phyloP scores from a whole-genome alignment of 1,284 basidiomycete genomes.

The Sanguinoderma infundibulare region DNA sequence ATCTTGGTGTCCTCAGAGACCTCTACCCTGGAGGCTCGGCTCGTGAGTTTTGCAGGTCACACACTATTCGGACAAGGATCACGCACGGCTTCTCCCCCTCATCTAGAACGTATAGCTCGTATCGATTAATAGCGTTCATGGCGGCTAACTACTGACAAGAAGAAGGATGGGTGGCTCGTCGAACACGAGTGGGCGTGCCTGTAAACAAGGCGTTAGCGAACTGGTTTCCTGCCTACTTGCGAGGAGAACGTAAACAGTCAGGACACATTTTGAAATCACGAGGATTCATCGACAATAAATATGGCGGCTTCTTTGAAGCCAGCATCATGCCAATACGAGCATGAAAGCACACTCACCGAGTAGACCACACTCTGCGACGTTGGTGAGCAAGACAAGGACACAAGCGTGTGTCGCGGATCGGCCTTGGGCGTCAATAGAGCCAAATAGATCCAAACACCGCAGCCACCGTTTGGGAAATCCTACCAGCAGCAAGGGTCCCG shows the following conservation, averaged over 20 bases:
- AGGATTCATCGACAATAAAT: conserved; percentile 76
- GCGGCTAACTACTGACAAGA: conserved; percentile 20
- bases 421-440: conserved; percentile 34
- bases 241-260: conserved; percentile 31
- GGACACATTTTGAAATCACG: conserved; percentile 55
- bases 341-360: conserved; percentile 24
- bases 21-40: conserved; percentile 71
- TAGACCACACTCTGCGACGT: conserved; percentile 4
- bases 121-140: conserved; percentile 95
- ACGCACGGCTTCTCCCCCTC: conserved; percentile 93
- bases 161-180: conserved; percentile 2
- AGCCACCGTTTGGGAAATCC: conserved; percentile 28
- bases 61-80: conserved; percentile 1
- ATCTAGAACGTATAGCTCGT: conserved; percentile 90
- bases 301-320: conserved; percentile 43
- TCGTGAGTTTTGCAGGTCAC: conserved; percentile 5
- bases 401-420: background rate
- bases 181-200: background rate
- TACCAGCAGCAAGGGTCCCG: conserved; percentile 10
- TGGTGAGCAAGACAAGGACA: conserved; percentile 10
- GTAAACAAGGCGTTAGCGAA: conserved; percentile 4
- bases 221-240: background rate
- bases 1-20: conserved; percentile 96
- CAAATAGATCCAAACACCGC: conserved; percentile 39
- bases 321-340: conserved; percentile 46